Evolutionary conservation across 345 rosid species (phyloP), one percentile per base, ranked within the genome.

Genomic region (Laguncularia racemosa): DNA sequence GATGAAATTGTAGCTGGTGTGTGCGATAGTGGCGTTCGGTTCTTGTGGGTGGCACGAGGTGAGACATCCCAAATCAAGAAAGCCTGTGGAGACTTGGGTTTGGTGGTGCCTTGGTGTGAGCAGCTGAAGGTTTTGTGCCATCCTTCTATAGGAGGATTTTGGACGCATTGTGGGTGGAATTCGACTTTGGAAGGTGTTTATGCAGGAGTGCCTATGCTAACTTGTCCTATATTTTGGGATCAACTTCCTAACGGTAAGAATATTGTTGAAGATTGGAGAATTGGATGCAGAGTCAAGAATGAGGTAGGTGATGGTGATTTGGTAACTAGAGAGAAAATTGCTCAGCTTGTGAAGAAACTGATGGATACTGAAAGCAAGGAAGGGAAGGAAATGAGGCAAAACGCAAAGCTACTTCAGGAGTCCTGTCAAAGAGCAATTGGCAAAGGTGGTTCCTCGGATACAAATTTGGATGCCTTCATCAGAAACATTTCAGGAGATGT

Each of bases 131-230:
- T 72, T 46, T n/a, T 72, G 56, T 52, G 44, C 16, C 74, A 76
- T 21, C 26, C 55, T 4, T 56, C 74, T 3, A 48, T 68, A 1
- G 69, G 65, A 13, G 67, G 71, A 3, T 72, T 72, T 15, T 72
- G 66, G 73, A 67, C 75, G 3, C 75, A 71, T 57, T 70, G 79
- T 20, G 75, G 79, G 13, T 70, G 75, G 75, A 74, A 67, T 38
- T 74, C 79, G 15, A 63, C 65, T 2, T 50, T 63, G 51, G 79
- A 75, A 55, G 72, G 60, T 13, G 40, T 75, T 15, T 71, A 19
- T 15, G 48, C 76, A 0, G 79, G 76, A 14, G 60, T 71, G 6
- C 73, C 79, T 17, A 38, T 71, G 67, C 71, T 75, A 12, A 52
- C 76, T 15, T 67, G 63, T 48, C 76, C 79, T 13, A 15, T 71